Percentiles rank a stretch among this genome's conserved stretches.
Evolutionary conservation across 1,284 basidiomycete species (phyloP).

Genomic region (Ceratobasidium sp.): DNA sequence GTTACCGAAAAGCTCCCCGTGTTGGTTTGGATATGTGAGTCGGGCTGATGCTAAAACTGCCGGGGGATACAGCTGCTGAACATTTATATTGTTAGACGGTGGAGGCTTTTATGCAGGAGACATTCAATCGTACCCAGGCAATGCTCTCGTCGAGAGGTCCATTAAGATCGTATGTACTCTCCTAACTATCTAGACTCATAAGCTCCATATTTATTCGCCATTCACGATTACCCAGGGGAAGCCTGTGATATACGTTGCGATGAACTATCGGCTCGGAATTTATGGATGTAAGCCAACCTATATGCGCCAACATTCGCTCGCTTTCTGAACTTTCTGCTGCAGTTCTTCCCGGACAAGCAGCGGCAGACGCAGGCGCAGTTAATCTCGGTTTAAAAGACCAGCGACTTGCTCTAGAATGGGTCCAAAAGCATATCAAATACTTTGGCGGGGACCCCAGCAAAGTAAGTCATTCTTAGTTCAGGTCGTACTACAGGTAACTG

Average conservation of each 20-base stretch:
- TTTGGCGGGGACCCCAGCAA: slow-evolving; percentile 63
- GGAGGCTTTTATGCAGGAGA: slow-evolving; percentile 29
- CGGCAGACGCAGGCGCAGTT: slow-evolving; percentile 48
- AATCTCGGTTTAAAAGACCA: slow-evolving; percentile 61
- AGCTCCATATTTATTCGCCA: slow-evolving; percentile 1
- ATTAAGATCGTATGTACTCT: background rate
- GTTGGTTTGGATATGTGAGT: slow-evolving; percentile 45
- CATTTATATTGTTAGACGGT: slow-evolving; percentile 9
- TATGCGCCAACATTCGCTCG: slow-evolving; percentile 18
- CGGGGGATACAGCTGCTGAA: background rate
- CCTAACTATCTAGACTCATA: no score
- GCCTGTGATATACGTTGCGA: slow-evolving; percentile 53
- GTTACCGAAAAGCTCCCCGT: slow-evolving; percentile 35
- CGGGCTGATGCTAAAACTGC: background rate
- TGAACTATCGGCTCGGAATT: slow-evolving; percentile 53
- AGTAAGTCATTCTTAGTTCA: slow-evolving; percentile 46
- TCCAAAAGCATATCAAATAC: slow-evolving; percentile 60
- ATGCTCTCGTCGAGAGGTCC: background rate
- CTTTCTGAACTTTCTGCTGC: slow-evolving; percentile 44
- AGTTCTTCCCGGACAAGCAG: slow-evolving; percentile 53
- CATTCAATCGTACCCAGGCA: slow-evolving; percentile 7
- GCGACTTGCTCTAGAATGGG: slow-evolving; percentile 62
- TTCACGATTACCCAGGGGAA: slow-evolving; percentile 48
- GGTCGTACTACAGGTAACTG: background rate
- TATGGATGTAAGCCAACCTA: slow-evolving; percentile 23